These are phyloP conservation scores for Bipolaris gigantea DNA, from an alignment of 2,329 filamentous ascomycete genomes.

Conservation along the genomic window DNA sequence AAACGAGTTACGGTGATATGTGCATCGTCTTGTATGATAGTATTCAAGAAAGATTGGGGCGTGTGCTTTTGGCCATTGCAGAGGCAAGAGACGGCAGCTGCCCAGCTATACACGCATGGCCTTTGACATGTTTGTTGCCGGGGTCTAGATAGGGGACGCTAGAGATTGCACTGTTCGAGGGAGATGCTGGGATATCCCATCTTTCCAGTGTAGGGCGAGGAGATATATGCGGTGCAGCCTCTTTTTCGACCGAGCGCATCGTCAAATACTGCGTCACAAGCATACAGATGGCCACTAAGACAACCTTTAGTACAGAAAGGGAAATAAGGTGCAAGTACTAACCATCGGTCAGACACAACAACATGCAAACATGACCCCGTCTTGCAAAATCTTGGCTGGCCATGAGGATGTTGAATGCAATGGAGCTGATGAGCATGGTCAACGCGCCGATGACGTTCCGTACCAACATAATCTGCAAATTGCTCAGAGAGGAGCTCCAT, in stretches of 20 bases:
- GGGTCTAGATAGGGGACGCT: background rate
- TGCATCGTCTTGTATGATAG: no score
- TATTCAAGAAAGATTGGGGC: constrained; percentile 1
- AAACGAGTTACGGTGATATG: no score
- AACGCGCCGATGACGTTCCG: constrained; percentile 34
- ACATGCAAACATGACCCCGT: constrained; percentile 42
- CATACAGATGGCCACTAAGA: constrained; percentile 21
- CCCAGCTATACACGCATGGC: background rate
- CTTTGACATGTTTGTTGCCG: background rate
- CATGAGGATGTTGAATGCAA: constrained; percentile 41
- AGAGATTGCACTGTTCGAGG: background rate
- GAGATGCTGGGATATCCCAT: background rate
- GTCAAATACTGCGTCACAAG: constrained; percentile 26
- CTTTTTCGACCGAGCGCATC: constrained; percentile 13
- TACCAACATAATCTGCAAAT: constrained; percentile 25
- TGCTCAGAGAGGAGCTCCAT: constrained; percentile 4
- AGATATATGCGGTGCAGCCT: background rate
- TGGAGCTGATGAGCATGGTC: constrained; percentile 38
- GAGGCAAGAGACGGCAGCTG: background rate
- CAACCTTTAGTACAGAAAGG: background rate
- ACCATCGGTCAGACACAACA: constrained; percentile 46
- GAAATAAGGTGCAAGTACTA: constrained; percentile 11
- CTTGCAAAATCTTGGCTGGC: constrained; percentile 30
- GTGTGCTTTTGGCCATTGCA: background rate
- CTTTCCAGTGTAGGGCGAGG: background rate